Evolutionary conservation across 768 basidiomycete genomes (phyloP), one percentile per base, ranked within the genome.

Genomic region (Naganishia randhawae): DNA sequence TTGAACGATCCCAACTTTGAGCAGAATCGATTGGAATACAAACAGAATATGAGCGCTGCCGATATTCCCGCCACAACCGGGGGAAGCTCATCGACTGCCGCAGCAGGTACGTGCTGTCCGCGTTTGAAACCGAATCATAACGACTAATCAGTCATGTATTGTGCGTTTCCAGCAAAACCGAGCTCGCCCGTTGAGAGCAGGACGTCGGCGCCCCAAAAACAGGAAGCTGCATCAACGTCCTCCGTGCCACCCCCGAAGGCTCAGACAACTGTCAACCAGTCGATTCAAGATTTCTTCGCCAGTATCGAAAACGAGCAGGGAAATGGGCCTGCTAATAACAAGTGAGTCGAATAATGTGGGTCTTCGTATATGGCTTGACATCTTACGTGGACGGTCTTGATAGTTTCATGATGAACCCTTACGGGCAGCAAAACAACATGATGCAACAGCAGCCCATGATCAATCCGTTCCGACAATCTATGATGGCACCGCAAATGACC

Each of bases 1-100:
- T 84, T 99, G 61, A 88, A 91, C 66, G 96, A 99, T 80, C 90
- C 94, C 27, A 92, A 92, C 75, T 99, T 99, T 73, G 96, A 98
- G 79, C 88, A 91, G 80, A 98, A 97, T 79, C 83, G 95, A 70
- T 82, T 89, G 10, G 96, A 98, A 75, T 97, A 99, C 82, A 92
- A 85, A 80, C 83, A 87, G 27, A 91, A 87, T 78, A 91, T 90
- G 79, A 84, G 83, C 6, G 83, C 85, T 3, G 84, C 85, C 2
- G 89, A 90, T 69, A 78, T 57, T 25, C 68, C 68, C 9, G 37
- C 62, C 27, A 35, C 62, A 76, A 71, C 77, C 29, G 54, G 57
- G 5, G 57, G 39, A 63, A 50, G 55, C 52, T 48, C 67, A 2
- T 41, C 57, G 22, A 39, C 57, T 25, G 19, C 57, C 4, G 57